Evolutionary conservation across 345 rosid genomes (phyloP).

Genomic region (Syzygium jambos): DNA sequence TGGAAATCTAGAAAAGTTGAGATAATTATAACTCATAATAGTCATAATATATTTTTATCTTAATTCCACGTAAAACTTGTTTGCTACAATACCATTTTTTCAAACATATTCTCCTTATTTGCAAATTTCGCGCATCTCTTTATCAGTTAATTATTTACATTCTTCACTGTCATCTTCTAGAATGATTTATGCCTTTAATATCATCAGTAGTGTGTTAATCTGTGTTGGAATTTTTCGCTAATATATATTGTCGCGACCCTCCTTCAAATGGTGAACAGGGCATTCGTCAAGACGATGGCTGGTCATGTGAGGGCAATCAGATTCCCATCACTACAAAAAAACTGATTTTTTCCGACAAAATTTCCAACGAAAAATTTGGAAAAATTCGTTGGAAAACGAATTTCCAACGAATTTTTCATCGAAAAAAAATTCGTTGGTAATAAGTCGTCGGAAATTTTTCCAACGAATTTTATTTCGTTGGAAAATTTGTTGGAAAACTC

Average conservation of each 20-base stretch:
- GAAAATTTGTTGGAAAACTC: too few species aligned
- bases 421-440: too few species aligned
- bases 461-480: too few species aligned
- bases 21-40: background rate
- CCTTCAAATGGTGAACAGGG: background rate
- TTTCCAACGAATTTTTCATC: too few species aligned
- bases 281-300: background rate
- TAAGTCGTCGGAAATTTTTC: too few species aligned
- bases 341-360: too few species aligned
- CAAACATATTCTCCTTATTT: too few species aligned
- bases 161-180: background rate
- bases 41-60: too few species aligned
- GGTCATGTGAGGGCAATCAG: background rate
- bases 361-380: too few species aligned
- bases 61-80: background rate
- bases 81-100: background rate
- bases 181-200: too few species aligned
- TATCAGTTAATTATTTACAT: background rate
- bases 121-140: background rate
- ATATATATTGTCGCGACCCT: background rate
- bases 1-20: background rate
- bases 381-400: too few species aligned
- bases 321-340: too few species aligned
- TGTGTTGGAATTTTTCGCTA: background rate
- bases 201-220: background rate